These are phyloP conservation scores for Leptographium radiaticola DNA, from an alignment of 2,329 filamentous ascomycete species.

Conservation along the genomic window DNA sequence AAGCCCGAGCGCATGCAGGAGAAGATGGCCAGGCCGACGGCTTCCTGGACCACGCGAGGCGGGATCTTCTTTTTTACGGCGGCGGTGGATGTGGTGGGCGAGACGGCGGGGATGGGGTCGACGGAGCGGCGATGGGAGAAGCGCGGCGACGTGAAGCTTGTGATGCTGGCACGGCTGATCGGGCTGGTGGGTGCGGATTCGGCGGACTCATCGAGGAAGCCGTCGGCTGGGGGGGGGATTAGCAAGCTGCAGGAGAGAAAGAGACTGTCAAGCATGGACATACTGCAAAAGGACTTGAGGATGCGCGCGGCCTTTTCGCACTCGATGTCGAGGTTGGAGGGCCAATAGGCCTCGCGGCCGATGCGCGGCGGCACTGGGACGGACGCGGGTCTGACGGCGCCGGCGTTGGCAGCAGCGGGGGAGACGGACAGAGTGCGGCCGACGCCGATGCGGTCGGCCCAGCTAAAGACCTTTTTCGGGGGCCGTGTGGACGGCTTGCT, in stretches of 20 bases:
- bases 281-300: slow-evolving; percentile 65
- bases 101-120: slow-evolving; percentile 4
- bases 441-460: slow-evolving; percentile 13
- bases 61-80: slow-evolving; percentile 71
- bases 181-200: slow-evolving; percentile 19
- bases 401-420: slow-evolving; percentile 8
- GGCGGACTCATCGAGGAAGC: slow-evolving; percentile 35
- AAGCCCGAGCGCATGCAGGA: slow-evolving; percentile 90
- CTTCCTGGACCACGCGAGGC: slow-evolving; percentile 70
- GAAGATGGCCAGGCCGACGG: slow-evolving; percentile 84
- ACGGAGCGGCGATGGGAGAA: slow-evolving; percentile 4
- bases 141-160: slow-evolving; percentile 8
- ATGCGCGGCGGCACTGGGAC: slow-evolving; percentile 47
- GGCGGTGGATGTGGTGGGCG: slow-evolving; percentile 22
- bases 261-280: slow-evolving; percentile 2
- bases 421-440: slow-evolving; percentile 7
- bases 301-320: slow-evolving; percentile 70
- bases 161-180: slow-evolving; percentile 8
- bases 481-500: slow-evolving; percentile 3
- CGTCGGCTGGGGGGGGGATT: slow-evolving; percentile 31
- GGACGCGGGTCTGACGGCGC: slow-evolving; percentile 45
- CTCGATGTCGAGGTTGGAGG: slow-evolving; percentile 60
- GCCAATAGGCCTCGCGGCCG: slow-evolving; percentile 62
- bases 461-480: slow-evolving; percentile 20
- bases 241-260: slow-evolving; percentile 35